These are phyloP conservation scores for Barnettozyma populi DNA, from an alignment of 805 yeast species.

Conservation along the genomic window DNA sequence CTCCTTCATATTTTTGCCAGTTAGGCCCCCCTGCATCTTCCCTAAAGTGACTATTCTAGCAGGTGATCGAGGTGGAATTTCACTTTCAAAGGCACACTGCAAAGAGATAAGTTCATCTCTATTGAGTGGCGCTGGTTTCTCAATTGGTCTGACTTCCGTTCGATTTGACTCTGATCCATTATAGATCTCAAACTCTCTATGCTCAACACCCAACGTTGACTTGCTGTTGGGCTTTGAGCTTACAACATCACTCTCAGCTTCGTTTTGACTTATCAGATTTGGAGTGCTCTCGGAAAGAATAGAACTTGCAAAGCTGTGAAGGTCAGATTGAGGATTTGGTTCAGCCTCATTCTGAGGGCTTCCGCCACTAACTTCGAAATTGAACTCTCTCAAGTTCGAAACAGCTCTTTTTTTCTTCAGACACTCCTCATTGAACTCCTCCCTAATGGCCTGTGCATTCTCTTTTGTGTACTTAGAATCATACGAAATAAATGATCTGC, in stretches of 20 bases:
- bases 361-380: conserved; percentile 24
- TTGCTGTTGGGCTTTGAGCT: neutral
- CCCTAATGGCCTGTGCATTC: neutral
- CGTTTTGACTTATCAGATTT: conserved; percentile 2
- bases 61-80: neutral
- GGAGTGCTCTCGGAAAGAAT: conserved; percentile 18
- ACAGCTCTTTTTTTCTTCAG: conserved; percentile 45
- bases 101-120: neutral
- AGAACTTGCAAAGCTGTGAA: conserved; percentile 11
- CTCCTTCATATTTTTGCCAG: neutral
- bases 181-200: neutral
- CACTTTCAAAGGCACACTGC: neutral
- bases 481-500: conserved; percentile 50
- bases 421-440: conserved; percentile 14
- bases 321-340: neutral
- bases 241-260: neutral
- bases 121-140: neutral
- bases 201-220: conserved; percentile 1
- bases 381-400: conserved; percentile 42
- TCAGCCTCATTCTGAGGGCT: conserved; percentile 2
- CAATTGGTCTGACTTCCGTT: conserved; percentile 2
- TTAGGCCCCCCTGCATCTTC: neutral
- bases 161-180: neutral
- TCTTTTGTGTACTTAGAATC: conserved; percentile 46
- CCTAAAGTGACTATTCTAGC: neutral